These are phyloP conservation scores for Rhizomucor miehei DNA, from an alignment of 371 early-diverging fungal species.

Conservation along the genomic window DNA sequence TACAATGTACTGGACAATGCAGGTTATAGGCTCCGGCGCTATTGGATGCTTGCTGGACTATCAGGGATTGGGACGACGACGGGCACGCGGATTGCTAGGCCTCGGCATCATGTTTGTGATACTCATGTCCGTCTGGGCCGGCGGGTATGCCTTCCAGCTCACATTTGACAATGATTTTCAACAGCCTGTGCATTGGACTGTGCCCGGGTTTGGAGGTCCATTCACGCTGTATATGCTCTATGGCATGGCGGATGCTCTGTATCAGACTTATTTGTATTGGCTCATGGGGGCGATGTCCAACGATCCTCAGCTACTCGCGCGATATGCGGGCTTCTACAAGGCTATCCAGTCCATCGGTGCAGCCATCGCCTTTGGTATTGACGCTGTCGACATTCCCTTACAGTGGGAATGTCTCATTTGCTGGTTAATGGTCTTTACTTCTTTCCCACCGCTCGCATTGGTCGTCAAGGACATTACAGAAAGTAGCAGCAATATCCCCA, in stretches of 20 bases:
- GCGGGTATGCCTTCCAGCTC: constrained; percentile 53
- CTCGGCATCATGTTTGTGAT: constrained; percentile 36
- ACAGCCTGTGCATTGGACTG: constrained; percentile 33
- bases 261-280: constrained; percentile 70
- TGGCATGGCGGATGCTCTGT: constrained; percentile 66
- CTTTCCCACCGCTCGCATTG: too few species aligned
- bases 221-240: constrained; percentile 63
- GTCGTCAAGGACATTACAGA: too few species aligned
- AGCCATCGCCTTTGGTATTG: constrained; percentile 28
- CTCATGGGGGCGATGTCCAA: constrained; percentile 69
- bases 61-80: constrained; percentile 35
- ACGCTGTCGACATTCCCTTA: constrained; percentile 18
- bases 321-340: constrained; percentile 72
- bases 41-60: constrained; percentile 56
- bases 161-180: constrained; percentile 30
- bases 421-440: constrained; percentile 23
- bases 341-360: constrained; percentile 52
- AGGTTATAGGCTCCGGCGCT: constrained; percentile 55
- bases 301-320: constrained; percentile 58
- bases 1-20: constrained; percentile 62
- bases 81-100: constrained; percentile 50
- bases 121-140: constrained; percentile 57
- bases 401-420: constrained; percentile 24
- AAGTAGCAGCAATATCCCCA: too few species aligned
- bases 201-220: constrained; percentile 41